Evolutionary conservation across 306 rosid species (phyloP).

Genomic region (cucumber (Cucumis sativus)): DNA sequence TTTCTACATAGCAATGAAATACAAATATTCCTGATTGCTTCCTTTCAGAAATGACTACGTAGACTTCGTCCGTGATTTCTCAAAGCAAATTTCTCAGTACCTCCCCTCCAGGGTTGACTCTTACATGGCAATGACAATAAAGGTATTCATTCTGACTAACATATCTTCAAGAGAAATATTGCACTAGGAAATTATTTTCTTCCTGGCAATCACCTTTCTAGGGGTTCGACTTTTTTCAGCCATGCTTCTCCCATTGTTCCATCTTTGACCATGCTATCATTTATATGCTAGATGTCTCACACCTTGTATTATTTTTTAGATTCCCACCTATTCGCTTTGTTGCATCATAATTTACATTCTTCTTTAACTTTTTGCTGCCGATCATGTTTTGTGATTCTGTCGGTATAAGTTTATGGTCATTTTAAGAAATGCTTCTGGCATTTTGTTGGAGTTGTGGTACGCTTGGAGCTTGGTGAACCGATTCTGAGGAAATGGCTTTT

Average conservation of each 20-base stretch:
- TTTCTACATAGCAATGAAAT: not conserved
- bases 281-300: not conserved
- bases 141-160: constrained; percentile 34
- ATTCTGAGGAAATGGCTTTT: not conserved
- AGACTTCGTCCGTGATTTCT: constrained; percentile 65
- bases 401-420: not conserved
- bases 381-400: not conserved
- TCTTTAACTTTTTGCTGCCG: not conserved
- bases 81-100: constrained; percentile 63
- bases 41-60: constrained; percentile 65
- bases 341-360: not conserved
- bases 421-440: not conserved
- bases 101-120: constrained; percentile 71
- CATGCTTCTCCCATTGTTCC: not conserved
- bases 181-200: not conserved
- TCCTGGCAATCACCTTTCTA: not conserved
- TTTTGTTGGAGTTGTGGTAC: not conserved
- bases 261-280: not conserved
- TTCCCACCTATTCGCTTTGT: not conserved
- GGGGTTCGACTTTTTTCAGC: not conserved
- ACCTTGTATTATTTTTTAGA: not conserved
- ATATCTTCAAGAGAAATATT: not conserved
- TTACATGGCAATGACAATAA: constrained; percentile 67
- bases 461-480: not conserved
- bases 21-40: not conserved